These are phyloP conservation scores for Colletotrichum spaethianum DNA, from an alignment of 2,329 filamentous ascomycete genomes.

Conservation along the genomic window DNA sequence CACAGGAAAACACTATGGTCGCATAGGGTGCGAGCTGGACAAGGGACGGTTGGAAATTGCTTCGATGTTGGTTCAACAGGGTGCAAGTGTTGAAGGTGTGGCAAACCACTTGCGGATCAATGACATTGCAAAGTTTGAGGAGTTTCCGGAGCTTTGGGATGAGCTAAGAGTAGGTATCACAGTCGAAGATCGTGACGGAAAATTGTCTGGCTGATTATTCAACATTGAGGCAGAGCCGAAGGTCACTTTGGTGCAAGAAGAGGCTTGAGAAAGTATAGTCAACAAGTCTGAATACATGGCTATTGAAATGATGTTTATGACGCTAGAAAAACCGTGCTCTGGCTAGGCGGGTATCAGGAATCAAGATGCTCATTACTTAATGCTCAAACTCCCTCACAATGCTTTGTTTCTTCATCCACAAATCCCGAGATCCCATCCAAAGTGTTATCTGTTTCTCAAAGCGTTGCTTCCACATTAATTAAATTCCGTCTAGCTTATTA, in stretches of 20 bases:
- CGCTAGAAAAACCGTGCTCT: not conserved
- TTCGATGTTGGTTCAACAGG: not conserved
- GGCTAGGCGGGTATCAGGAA: not conserved
- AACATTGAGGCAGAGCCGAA: no score
- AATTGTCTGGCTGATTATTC: not conserved
- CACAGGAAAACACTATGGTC: rapidly evolving
- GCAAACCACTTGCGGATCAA: not conserved
- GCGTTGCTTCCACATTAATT: not conserved
- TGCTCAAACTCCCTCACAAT: not conserved
- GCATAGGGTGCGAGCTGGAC: no score
- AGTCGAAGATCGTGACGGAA: not conserved
- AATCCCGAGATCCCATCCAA: not conserved
- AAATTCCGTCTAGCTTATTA: not conserved
- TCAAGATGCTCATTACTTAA: not conserved
- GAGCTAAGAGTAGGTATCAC: not conserved
- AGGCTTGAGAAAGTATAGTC: not conserved
- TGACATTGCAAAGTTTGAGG: not conserved
- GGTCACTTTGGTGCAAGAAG: not conserved
- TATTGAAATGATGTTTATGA: no score
- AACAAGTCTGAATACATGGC: not conserved
- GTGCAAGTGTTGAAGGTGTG: not conserved
- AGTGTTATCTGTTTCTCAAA: not conserved
- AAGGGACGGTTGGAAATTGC: not conserved
- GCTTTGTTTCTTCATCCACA: not conserved
- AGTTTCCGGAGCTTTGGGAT: not conserved